These are phyloP conservation scores for Yamadazyma buinensis DNA, from an alignment of 1,139 yeast species.

Conservation along the genomic window DNA sequence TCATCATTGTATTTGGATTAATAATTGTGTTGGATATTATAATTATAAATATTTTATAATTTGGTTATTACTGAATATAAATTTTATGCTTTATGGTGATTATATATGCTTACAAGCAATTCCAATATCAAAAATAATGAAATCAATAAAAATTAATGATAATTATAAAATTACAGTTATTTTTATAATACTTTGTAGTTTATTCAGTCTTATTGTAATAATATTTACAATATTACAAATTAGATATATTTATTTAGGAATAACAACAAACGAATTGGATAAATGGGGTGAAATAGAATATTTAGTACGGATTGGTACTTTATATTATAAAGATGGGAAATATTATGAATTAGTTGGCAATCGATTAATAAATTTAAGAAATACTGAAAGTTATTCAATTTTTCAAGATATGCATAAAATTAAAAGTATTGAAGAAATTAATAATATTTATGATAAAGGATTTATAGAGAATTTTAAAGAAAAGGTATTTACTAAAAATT, in stretches of 20 bases:
- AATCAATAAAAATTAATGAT: constrained; percentile 28
- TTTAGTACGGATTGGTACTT: constrained; percentile 40
- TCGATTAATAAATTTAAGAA: constrained; percentile 12
- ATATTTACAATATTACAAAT: constrained; percentile 63
- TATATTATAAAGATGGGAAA: constrained; percentile 18
- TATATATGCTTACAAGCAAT: constrained; percentile 33
- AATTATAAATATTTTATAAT: constrained; percentile 70
- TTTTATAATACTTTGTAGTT: constrained; percentile 48
- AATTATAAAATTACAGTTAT: constrained; percentile 42
- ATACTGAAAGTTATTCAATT: constrained; percentile 7
- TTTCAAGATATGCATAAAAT: constrained; percentile 6
- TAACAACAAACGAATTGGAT: constrained; percentile 83
- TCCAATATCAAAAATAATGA: constrained; percentile 25
- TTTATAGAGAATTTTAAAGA: constrained; percentile 46
- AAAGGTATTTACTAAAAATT: constrained; percentile 1
- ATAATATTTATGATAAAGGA: constrained; percentile 69
- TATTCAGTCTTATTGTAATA: constrained; percentile 50
- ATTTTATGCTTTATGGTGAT: constrained; percentile 62
- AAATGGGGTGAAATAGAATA: constrained; percentile 80
- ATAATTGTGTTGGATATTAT: constrained; percentile 79
- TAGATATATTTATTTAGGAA: constrained; percentile 66
- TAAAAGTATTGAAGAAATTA: constrained; percentile 31
- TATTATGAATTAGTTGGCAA: constrained; percentile 20
- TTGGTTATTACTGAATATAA: constrained; percentile 55
- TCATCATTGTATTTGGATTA: constrained; percentile 95